phyloP scores from a whole-genome alignment of 2,329 filamentous ascomycete genomes.

The Penicillium sp. region DNA sequence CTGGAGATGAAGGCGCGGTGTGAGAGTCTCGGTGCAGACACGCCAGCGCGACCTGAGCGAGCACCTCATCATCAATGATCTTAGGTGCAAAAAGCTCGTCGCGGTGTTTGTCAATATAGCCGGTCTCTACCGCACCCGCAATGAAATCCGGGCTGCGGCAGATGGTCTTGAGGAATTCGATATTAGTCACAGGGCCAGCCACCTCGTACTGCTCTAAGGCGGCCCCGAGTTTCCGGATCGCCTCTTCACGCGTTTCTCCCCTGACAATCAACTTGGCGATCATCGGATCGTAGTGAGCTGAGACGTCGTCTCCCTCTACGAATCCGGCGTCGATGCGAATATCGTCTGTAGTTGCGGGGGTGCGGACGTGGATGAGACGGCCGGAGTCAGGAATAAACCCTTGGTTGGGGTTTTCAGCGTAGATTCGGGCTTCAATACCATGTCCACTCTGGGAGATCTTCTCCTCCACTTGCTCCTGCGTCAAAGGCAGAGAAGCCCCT shows the following conservation, averaged over 20 bases:
- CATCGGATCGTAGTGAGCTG: constrained; percentile 97
- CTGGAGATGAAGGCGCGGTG: constrained; percentile 23
- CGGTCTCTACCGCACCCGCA: constrained; percentile 85
- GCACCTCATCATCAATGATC: constrained; percentile 66
- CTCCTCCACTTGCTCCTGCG: constrained; percentile 63
- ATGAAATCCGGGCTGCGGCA: constrained; percentile 81
- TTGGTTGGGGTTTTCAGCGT: constrained; percentile 87
- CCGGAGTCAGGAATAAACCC: constrained; percentile 95
- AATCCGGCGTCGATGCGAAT: constrained; percentile 93
- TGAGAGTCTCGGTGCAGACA: constrained; percentile 56
- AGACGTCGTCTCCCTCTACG: constrained; percentile 84
- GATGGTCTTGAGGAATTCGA: constrained; percentile 90
- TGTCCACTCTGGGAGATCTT: constrained; percentile 74
- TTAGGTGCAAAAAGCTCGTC: constrained; percentile 71
- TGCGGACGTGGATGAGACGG: constrained; percentile 75
- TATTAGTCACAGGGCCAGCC: constrained; percentile 88
- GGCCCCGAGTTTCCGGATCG: constrained; percentile 75
- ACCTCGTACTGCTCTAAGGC: constrained; percentile 89
- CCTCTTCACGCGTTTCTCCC: constrained; percentile 72
- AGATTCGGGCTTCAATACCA: constrained; percentile 93
- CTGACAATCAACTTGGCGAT: constrained; percentile 96
- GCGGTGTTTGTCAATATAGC: constrained; percentile 88
- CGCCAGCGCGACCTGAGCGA: constrained; percentile 82
- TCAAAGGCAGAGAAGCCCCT: constrained; percentile 64
- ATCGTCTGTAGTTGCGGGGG: constrained; percentile 66